A percentile compares a stretch with the other conserved stretches of the same genome.
phyloP scores from a whole-genome alignment of 495 filamentous ascomycete genomes.

The Astrothelium subdiscretum region DNA sequence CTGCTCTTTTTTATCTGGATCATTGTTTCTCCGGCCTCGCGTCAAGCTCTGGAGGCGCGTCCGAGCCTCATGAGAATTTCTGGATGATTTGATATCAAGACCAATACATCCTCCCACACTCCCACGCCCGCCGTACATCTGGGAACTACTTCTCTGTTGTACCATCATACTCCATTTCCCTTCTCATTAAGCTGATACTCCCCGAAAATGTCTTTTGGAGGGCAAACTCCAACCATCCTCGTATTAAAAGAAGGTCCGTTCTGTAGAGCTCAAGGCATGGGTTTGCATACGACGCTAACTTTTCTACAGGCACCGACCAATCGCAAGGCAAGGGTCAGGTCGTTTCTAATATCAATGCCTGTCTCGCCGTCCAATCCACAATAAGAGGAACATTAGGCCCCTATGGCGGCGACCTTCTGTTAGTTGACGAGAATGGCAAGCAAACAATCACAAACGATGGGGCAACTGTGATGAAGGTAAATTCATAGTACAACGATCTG shows the following conservation, averaged over 20 bases:
- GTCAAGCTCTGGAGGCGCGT: not conserved
- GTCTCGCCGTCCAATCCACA: constrained; percentile 90
- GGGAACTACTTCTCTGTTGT: not conserved
- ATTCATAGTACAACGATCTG: constrained; percentile 9
- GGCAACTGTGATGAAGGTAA: constrained; percentile 96
- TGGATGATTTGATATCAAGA: not conserved
- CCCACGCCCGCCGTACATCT: not conserved
- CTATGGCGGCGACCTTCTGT: constrained; percentile 89
- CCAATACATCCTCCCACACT: not conserved
- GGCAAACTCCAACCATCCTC: constrained; percentile 96
- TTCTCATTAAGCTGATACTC: not conserved
- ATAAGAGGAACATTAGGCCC: constrained; percentile 94
- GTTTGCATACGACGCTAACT: constrained; percentile 11
- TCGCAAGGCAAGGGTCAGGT: constrained; percentile 97
- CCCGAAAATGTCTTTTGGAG: constrained; percentile 77
- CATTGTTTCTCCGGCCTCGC: not conserved
- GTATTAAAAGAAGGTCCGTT: constrained; percentile 90
- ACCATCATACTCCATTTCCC: not conserved
- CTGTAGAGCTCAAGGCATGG: constrained; percentile 24
- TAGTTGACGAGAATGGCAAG: constrained; percentile 88
- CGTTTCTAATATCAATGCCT: constrained; percentile 97
- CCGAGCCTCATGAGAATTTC: not conserved
- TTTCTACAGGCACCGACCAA: constrained; percentile 70
- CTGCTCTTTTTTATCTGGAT: not conserved
- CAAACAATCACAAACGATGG: constrained; percentile 99